phyloP scores from a whole-genome alignment of 352 stramenopile genomes.

The Pythium volutum region DNA sequence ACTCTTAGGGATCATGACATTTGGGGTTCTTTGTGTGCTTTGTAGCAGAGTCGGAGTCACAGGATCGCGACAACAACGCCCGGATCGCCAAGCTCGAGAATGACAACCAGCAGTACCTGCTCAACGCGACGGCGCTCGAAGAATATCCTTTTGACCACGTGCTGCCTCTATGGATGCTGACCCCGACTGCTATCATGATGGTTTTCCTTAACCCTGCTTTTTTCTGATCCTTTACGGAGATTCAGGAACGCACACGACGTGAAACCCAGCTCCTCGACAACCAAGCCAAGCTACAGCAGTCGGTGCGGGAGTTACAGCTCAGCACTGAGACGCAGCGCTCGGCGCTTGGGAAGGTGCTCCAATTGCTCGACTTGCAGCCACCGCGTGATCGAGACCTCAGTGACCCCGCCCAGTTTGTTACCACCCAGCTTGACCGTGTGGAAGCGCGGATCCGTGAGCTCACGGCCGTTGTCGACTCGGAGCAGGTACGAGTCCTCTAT shows the following conservation, averaged over 20 bases:
- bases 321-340: slow-evolving; percentile 52
- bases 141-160: slow-evolving; percentile 65
- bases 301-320: slow-evolving; percentile 50
- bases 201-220: slow-evolving; percentile 57
- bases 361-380: slow-evolving; percentile 36
- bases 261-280: slow-evolving; percentile 64
- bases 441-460: slow-evolving; percentile 59
- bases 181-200: background rate
- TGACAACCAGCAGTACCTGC: slow-evolving; percentile 83
- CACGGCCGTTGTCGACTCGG: slow-evolving; percentile 51
- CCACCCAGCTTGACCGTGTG: slow-evolving; percentile 43
- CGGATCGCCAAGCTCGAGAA: slow-evolving; percentile 72
- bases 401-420: slow-evolving; percentile 41
- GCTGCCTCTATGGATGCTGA: background rate
- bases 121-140: slow-evolving; percentile 82
- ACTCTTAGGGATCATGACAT: too few relatives aligned
- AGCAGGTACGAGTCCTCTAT: slow-evolving; percentile 33
- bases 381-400: slow-evolving; percentile 10
- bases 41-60: slow-evolving; percentile 8
- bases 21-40: background rate
- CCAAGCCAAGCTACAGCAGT: slow-evolving; percentile 64
- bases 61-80: slow-evolving; percentile 16
- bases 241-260: slow-evolving; percentile 67
- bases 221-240: slow-evolving; percentile 53
- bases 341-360: slow-evolving; percentile 51